Base-by-base conservation (phyloP, 768 basidiomycete species). In the Naganishia randhawae region DNA sequence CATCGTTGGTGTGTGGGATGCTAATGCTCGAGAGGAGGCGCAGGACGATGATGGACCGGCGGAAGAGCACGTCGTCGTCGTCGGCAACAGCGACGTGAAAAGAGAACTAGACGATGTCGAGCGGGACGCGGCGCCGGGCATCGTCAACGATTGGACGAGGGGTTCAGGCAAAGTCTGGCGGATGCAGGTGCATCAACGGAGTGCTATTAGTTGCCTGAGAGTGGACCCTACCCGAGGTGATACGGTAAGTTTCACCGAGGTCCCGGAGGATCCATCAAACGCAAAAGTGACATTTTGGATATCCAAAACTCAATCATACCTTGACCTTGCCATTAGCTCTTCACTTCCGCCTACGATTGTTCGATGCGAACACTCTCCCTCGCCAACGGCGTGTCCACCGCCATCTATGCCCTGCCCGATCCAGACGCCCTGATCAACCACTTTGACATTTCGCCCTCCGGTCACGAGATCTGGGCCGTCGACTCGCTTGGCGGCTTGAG, bases 321-420 rank as follows among this genome's bases (percentile, higher is more conserved):
- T 41, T 42, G 25, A 50, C 29, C 22, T 32, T 65, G 19, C 53
- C 25, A 25, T 13, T 32, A 81, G 77, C 71, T 83, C 17, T 81
- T 75, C 71, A 74, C 81, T 0, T 72, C 78, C 0, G 78, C 79
- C 0, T 82, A 83, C 74, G 82, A 83, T 71, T 78, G 76, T 48
- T 79, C 82, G 1, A 63, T 83, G 10, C 80, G 82, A 4, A 66
- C 67, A 2, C 71, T 81, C 53, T 74, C 80, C 61, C 78, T 83
- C 54, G 61, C 75, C 22, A 76, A 73, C 8, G 72, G 77, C 37
- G 68, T 66, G 25, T 81, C 80, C 25, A 73, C 73, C 27, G 81
- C 82, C 63, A 66, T 81, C 37, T 77, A 81, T 61, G 76, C 80
- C 22, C 71, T 79, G 25, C 35, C 69, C 9, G 76, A 81, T 65